These are phyloP conservation scores for Dothidotthia symphoricarpi DNA, from an alignment of 2,329 filamentous ascomycete genomes.

Conservation along the genomic window DNA sequence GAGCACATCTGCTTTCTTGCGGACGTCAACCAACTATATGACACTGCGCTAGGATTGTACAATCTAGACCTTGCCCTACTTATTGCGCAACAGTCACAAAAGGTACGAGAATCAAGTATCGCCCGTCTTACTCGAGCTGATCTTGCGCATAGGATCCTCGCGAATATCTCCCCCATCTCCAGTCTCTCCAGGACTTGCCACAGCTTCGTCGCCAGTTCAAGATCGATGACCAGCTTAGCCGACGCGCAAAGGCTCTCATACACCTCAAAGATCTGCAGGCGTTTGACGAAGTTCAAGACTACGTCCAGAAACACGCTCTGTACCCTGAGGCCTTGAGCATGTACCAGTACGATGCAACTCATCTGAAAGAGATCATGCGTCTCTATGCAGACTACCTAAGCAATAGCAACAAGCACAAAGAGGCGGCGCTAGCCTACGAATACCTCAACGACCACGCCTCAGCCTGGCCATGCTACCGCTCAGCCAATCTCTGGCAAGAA, in stretches of 20 bases:
- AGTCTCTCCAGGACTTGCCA: conserved; percentile 74
- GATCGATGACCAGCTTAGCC: conserved; percentile 84
- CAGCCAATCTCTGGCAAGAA: conserved; percentile 87
- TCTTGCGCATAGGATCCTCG: conserved; percentile 63
- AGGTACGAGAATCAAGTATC: conserved; percentile 46
- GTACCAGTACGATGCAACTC: conserved; percentile 75
- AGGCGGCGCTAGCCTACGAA: conserved; percentile 89
- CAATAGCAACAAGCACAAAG: conserved; percentile 71
- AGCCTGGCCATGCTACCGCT: conserved; percentile 80
- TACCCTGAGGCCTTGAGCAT: conserved; percentile 75
- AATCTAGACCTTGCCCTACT: conserved; percentile 85
- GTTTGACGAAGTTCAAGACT: conserved; percentile 75
- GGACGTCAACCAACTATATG: conserved; percentile 88
- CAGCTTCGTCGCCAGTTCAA: conserved; percentile 71
- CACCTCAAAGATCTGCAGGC: conserved; percentile 71
- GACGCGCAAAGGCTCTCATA: conserved; percentile 71
- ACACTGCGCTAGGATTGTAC: conserved; percentile 86
- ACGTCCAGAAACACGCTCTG: conserved; percentile 74
- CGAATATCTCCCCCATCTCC: conserved; percentile 93
- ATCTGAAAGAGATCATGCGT: conserved; percentile 66
- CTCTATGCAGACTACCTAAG: conserved; percentile 79
- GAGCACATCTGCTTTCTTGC: conserved; percentile 98
- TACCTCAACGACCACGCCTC: conserved; percentile 71
- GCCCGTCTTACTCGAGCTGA: background rate
- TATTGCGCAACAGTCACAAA: conserved; percentile 92